A percentile compares a stretch with the other conserved stretches of the same genome.
These are phyloP conservation scores for Oryza coarctata DNA, from an alignment of 176 grass and related monocot species.

Conservation along the genomic window DNA sequence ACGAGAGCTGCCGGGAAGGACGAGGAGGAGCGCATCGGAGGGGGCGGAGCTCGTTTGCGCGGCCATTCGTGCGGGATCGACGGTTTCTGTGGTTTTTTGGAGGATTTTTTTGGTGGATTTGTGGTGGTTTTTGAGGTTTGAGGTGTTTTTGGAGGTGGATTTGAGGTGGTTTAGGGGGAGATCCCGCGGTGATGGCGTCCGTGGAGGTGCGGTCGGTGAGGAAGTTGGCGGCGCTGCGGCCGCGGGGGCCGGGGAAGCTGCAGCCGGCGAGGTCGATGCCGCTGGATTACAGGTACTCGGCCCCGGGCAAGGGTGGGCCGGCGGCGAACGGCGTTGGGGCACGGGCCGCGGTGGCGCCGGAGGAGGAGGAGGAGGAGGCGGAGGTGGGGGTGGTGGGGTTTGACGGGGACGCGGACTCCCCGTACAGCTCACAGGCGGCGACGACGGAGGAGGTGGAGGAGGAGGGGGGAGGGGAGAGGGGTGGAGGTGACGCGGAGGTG, in stretches of 20 bases:
- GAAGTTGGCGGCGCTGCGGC: slow-evolving; percentile 53
- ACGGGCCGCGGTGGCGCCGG: slow-evolving; percentile 4
- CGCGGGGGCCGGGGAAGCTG: slow-evolving; percentile 50
- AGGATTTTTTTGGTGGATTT: slow-evolving; percentile 2
- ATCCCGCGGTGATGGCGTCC: slow-evolving; percentile 73
- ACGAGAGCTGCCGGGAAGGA: slow-evolving; percentile 13
- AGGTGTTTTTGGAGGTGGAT: slow-evolving; percentile 1
- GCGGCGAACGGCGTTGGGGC: slow-evolving; percentile 26
- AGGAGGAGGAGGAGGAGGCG: slow-evolving; percentile 7
- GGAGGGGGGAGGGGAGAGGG: not conserved
- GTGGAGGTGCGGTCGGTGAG: slow-evolving; percentile 64
- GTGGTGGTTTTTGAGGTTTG: not conserved
- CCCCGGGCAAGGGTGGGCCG: not conserved
- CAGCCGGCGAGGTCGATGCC: slow-evolving; percentile 70
- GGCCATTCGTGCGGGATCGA: slow-evolving; percentile 44
- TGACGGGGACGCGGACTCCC: slow-evolving; percentile 59
- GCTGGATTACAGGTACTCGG: slow-evolving; percentile 50
- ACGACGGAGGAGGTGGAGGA: slow-evolving; percentile 44
- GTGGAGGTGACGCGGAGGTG: slow-evolving; percentile 25
- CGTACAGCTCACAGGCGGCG: slow-evolving; percentile 61
- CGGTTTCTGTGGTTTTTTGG: not conserved
- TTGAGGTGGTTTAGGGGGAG: slow-evolving; percentile 32
- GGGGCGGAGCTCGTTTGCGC: not conserved
- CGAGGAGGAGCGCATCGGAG: slow-evolving; percentile 8
- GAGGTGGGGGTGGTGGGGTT: slow-evolving; percentile 29